Evolutionary conservation across 2,329 filamentous ascomycete genomes (phyloP).

Genomic region (Exophiala phaeomuriformis): DNA sequence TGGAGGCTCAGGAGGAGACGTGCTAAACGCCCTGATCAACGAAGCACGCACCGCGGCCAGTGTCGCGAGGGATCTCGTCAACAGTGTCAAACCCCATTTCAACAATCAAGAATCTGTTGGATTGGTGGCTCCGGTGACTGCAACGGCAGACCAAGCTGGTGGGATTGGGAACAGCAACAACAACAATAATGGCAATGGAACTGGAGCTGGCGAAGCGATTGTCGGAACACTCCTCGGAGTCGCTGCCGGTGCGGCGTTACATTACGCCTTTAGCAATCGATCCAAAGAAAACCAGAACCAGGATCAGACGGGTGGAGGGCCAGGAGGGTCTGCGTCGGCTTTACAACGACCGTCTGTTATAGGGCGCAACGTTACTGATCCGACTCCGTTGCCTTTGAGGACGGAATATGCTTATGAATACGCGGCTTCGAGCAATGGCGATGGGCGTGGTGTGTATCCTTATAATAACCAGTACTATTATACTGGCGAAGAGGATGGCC

Average conservation of each 20-base stretch:
- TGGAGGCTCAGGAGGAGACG: slow-evolving; percentile 34
- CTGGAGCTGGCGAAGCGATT: slow-evolving; percentile 52
- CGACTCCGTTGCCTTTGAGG: slow-evolving; percentile 5
- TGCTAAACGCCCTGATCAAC: slow-evolving; percentile 32
- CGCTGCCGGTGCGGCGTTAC: slow-evolving; percentile 67
- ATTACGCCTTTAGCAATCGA: slow-evolving; percentile 64
- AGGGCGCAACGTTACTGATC: slow-evolving; percentile 15
- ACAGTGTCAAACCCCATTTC: slow-evolving; percentile 20
- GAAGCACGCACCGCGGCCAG: slow-evolving; percentile 34
- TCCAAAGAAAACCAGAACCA: slow-evolving; percentile 11
- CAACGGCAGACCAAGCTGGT: no score
- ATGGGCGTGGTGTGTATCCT: slow-evolving; percentile 5
- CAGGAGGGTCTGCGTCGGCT: background rate
- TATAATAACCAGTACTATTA: background rate
- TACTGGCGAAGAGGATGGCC: slow-evolving; percentile 5
- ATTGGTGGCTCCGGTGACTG: no score
- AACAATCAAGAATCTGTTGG: background rate
- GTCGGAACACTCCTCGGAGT: slow-evolving; percentile 72
- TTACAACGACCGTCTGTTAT: slow-evolving; percentile 7
- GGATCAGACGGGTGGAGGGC: background rate
- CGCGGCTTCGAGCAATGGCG: slow-evolving; percentile 1
- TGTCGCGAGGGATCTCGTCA: slow-evolving; percentile 24
- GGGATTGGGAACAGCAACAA: slow-evolving; percentile 13
- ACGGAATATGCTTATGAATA: slow-evolving; percentile 2
- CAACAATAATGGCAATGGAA: slow-evolving; percentile 19